Percentiles rank a stretch among this genome's conserved stretches.
Conservation (phyloP, 345 rosid genomes). For the Gossypioides kirkii region DNA sequence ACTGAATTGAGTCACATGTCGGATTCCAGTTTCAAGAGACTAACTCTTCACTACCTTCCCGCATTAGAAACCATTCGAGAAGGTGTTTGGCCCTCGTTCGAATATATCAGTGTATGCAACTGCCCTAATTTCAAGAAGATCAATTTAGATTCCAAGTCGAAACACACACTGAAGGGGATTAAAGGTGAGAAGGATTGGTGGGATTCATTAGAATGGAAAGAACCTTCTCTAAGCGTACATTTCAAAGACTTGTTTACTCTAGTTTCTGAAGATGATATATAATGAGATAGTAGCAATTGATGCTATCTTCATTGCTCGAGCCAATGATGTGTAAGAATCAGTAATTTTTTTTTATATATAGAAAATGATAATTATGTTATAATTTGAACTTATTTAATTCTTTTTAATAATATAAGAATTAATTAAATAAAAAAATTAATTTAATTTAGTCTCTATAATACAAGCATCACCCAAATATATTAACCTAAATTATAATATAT, state of each 20-base stretch:
- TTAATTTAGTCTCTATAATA: no score
- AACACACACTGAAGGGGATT: conserved; percentile 6
- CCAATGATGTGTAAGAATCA: neutral
- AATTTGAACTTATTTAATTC: no score
- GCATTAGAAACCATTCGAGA: neutral
- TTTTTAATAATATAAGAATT: no score
- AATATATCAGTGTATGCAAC: conserved; percentile 5
- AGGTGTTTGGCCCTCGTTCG: neutral
- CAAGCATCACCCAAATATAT: no score
- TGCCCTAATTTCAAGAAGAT: conserved; percentile 3
- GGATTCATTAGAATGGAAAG: conserved; percentile 11
- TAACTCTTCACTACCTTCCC: conserved; percentile 14
- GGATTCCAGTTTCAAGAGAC: neutral
- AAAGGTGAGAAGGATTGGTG: conserved; percentile 13
- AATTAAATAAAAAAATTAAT: no score
- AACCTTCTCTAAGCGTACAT: conserved; percentile 3
- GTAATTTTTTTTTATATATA: no score
- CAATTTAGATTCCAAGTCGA: neutral
- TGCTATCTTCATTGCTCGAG: neutral
- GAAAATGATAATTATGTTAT: no score
- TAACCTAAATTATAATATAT: no score
- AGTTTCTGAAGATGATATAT: conserved; percentile 1
- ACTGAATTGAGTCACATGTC: neutral
- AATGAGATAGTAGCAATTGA: neutral
- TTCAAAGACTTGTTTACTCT: neutral